Percentiles rank a stretch among this genome's conserved stretches.
These are phyloP conservation scores for Puccinia hordei DNA, from an alignment of 1,284 basidiomycete genomes.

Conservation along the genomic window DNA sequence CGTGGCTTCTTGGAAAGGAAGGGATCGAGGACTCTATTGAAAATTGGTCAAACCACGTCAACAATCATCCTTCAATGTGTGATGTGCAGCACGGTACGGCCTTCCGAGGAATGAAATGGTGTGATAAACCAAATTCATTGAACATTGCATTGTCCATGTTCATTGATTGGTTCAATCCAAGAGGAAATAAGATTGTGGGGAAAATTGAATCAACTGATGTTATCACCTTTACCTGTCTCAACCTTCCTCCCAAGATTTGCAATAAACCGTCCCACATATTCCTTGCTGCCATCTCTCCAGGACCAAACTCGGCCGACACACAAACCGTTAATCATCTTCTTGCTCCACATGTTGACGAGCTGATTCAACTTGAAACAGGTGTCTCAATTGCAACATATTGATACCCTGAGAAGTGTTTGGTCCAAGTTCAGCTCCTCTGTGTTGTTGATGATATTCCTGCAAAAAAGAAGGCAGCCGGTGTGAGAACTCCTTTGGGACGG, in stretches of 20 bases:
- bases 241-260: constrained; percentile 1
- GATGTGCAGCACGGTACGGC: background rate
- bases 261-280: background rate
- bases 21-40: constrained; percentile 3
- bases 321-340: constrained; percentile 22
- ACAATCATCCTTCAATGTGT: background rate
- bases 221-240: constrained; percentile 22
- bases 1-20: constrained; percentile 11
- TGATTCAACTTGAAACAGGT: constrained; percentile 16
- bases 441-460: constrained; percentile 31
- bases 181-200: background rate
- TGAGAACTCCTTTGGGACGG: too few species aligned
- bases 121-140: background rate
- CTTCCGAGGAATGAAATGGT: background rate
- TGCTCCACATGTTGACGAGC: background rate
- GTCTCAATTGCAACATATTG: constrained; percentile 11
- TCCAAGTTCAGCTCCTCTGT: constrained; percentile 4
- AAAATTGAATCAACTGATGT: constrained; percentile 13
- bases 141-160: too few species aligned
- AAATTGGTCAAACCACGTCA: too few species aligned
- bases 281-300: constrained; percentile 22
- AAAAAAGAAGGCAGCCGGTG: constrained; percentile 30
- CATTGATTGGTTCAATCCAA: constrained; percentile 42
- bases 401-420: constrained; percentile 2
- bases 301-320: background rate